Base-by-base conservation (phyloP, 2,329 filamentous ascomycete species). In the Fusarium sp. region DNA sequence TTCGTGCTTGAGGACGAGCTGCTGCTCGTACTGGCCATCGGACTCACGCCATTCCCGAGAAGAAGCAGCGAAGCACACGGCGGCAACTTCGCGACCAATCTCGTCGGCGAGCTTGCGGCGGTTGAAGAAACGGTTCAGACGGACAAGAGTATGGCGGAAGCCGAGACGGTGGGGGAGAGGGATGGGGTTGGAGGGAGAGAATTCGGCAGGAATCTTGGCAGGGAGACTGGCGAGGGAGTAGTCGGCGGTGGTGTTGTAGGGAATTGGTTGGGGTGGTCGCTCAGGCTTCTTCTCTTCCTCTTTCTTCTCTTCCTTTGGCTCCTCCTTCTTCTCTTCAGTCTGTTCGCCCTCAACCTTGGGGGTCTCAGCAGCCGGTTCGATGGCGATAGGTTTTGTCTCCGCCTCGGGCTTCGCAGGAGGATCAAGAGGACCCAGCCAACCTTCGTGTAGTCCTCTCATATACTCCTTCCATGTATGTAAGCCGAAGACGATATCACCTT, bases 391-490 rank as follows among this genome's bases (percentile, higher is more conserved):
- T 44, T 72, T 74, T 14, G 51, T 24, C 61, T 75, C 53, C 67
- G 58, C 38, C 52, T 76, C 70, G 34, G 76, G 61, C 57, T 82
- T 78, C 29, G 78, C 75, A 3, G 92, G 91, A 59, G 89, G 81
- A 63, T 91, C 88, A 45, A 97, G 83, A 10, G 96, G 94, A 0
- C 96, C 95, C 25, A 99, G 83, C 95, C 96, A 99, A 59, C 96
- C 96, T 81, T 99, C 96, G 79, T 99, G 96, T 72, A 98, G 78
- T 47, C 96, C 96, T 63, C 95, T 88, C 25, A 98, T 84, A 79
- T 98, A 99, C 81, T 99, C 96, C 82, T 98, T 99, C 96, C 96
- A 99, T 12, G 95, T 91, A 78, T 98, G 92, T 60, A 95, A 86
- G 15, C 96, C 96, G 74, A 99, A 89, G 20, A 98, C 90, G 54